These are phyloP conservation scores for Lactifluus volemus DNA, from an alignment of 768 basidiomycete species.

Conservation along the genomic window DNA sequence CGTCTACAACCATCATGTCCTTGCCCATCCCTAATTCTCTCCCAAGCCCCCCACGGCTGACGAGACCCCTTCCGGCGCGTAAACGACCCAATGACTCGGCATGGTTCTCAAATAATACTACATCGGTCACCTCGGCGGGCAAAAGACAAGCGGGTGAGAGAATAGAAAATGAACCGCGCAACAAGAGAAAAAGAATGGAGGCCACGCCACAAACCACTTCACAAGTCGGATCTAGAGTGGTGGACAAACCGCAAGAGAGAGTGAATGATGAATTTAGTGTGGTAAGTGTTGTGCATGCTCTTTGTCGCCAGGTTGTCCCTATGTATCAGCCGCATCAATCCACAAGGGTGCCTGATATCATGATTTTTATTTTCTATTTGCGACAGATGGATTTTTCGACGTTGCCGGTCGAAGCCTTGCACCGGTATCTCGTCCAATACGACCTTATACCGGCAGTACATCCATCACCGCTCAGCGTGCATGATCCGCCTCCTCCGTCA, in stretches of 20 bases:
- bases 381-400: slow-evolving; percentile 66
- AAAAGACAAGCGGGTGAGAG: slow-evolving; percentile 61
- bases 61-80: slow-evolving; percentile 23
- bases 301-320: background rate
- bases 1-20: slow-evolving; percentile 1
- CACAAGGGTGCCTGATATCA: slow-evolving; percentile 2
- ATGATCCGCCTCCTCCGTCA: slow-evolving; percentile 64
- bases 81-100: slow-evolving; percentile 40
- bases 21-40: slow-evolving; percentile 4
- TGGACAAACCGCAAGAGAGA: slow-evolving; percentile 20
- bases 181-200: slow-evolving; percentile 66
- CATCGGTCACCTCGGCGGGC: slow-evolving; percentile 21
- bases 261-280: slow-evolving; percentile 5
- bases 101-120: slow-evolving; percentile 39
- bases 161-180: slow-evolving; percentile 63
- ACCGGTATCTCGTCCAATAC: slow-evolving; percentile 66
- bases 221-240: slow-evolving; percentile 7
- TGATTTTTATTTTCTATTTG: background rate
- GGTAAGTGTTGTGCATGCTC: slow-evolving; percentile 5
- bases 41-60: slow-evolving; percentile 8
- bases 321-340: background rate
- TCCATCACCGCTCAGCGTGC: slow-evolving; percentile 57
- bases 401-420: slow-evolving; percentile 54
- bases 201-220: slow-evolving; percentile 22
- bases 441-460: slow-evolving; percentile 63